These are phyloP conservation scores for Solanum clarkiae DNA, from an alignment of 257 asterid genomes.

Conservation along the genomic window DNA sequence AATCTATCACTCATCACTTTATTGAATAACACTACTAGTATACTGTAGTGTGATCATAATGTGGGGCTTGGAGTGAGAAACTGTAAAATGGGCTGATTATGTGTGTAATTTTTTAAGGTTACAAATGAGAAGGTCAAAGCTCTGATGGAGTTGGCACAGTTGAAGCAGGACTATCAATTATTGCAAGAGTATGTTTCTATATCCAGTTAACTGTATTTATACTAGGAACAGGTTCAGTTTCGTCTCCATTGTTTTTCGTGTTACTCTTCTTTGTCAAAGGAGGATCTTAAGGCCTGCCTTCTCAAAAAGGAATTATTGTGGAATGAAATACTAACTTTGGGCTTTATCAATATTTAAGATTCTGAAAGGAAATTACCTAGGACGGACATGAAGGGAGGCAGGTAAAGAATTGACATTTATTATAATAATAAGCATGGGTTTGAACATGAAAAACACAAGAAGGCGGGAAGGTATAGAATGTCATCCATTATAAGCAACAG, in stretches of 20 bases:
- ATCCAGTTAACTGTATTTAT: background rate
- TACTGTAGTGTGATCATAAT: background rate
- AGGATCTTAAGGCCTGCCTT: background rate
- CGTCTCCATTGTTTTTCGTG: background rate
- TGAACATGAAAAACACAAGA: background rate
- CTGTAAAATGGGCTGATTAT: background rate
- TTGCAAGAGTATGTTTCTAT: constrained; percentile 55
- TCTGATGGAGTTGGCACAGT: constrained; percentile 84
- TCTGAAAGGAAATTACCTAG: background rate
- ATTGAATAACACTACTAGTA: background rate
- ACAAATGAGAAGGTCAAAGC: constrained; percentile 91
- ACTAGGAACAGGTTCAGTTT: background rate
- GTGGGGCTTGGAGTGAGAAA: background rate
- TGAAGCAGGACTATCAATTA: constrained; percentile 56
- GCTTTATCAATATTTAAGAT: background rate
- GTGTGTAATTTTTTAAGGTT: constrained; percentile 39
- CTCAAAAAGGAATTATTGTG: background rate
- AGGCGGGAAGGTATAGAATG: background rate
- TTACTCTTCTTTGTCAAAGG: background rate
- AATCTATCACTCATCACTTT: background rate
- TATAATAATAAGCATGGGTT: background rate
- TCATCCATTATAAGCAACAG: background rate
- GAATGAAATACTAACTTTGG: background rate
- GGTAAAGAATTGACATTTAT: background rate
- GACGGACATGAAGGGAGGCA: background rate